Evolutionary conservation across 345 rosid genomes (phyloP), one percentile per base, ranked within the genome.

Genomic region (Corymbia maculata): DNA sequence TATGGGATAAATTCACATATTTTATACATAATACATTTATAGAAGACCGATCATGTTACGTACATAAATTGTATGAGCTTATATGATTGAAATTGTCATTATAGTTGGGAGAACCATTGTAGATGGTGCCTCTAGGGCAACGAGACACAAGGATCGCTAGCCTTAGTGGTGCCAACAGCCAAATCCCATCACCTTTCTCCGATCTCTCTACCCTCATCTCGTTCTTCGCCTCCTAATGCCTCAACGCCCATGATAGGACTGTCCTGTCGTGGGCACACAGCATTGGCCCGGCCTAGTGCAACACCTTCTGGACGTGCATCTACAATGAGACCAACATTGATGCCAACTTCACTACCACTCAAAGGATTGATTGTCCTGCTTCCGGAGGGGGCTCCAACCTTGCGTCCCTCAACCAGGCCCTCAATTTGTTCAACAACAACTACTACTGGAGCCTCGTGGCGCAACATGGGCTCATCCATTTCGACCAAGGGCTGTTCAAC

Each of bases 131-230:
- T 17, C 89, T 94, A 6, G 95, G 94, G 51, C 90, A 95, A 49
- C 90, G 94, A 85, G 95, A 93, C 52, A 86, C 96, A 55, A 93
- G 92, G 82, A 94, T 92, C 28, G 95, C 96, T 30, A 92, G 88
- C 86, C 86, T 79, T n/a, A 90, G 79, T 3, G 86, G 47, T 15
- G 95, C 95, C 85, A 94, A 94, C 86, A 89, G 75, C 53, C 92
- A 91, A n/a, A 88, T 94, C 82, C 93, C 95, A 6, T 88, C 92
- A 5, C 93, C 94, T 1, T 64, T 68, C 57, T 22, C 93, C 47
- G 44, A 55, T 91, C 92, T 94, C 6, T 32, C 91, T 8, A 89
- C 90, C 57, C 95, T 94, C 85, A 87, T 88, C 86, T 87, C 92
- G 47, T 28, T 44, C 50, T 94, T 92, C 84, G 7, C 91, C 2